phyloP scores from a whole-genome alignment of 1,139 yeast species.

The Scheffersomyces titani region DNA sequence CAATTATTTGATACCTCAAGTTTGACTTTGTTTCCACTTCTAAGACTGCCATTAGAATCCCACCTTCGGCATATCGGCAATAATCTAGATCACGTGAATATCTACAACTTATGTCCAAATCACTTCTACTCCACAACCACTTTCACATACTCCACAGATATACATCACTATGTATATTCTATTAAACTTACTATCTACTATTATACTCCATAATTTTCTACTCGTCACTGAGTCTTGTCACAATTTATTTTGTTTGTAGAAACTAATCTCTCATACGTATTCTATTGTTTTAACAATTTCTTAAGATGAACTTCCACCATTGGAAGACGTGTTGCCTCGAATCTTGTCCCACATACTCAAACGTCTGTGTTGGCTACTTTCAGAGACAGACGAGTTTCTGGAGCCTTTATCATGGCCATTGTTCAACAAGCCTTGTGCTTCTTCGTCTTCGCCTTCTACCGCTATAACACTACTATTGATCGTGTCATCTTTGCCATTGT shows the following conservation, averaged over 20 bases:
- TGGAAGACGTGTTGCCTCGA: not conserved
- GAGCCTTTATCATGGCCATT: not conserved
- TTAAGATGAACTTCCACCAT: not conserved
- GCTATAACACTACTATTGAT: not conserved
- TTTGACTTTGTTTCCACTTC: too few relatives aligned
- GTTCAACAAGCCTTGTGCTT: slow-evolving; percentile 1
- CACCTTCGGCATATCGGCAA: too few relatives aligned
- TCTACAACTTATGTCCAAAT: too few relatives aligned
- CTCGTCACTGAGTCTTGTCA: not conserved
- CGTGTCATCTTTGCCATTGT: slow-evolving; percentile 1
- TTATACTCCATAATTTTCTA: not conserved
- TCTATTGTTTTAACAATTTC: not conserved
- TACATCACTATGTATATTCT: too few relatives aligned
- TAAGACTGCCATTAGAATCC: too few relatives aligned
- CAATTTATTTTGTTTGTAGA: not conserved
- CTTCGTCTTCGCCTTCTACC: slow-evolving; percentile 1
- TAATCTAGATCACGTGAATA: too few relatives aligned
- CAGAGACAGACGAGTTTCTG: not conserved
- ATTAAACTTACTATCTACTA: too few relatives aligned
- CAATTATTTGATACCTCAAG: too few relatives aligned
- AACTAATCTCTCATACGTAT: not conserved
- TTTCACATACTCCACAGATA: too few relatives aligned
- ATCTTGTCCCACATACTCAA: slow-evolving; percentile 11
- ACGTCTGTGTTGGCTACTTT: slow-evolving; percentile 3
- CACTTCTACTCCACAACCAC: too few relatives aligned